Conservation (phyloP, 306 rosid genomes). For the Quercus engelmannii region DNA sequence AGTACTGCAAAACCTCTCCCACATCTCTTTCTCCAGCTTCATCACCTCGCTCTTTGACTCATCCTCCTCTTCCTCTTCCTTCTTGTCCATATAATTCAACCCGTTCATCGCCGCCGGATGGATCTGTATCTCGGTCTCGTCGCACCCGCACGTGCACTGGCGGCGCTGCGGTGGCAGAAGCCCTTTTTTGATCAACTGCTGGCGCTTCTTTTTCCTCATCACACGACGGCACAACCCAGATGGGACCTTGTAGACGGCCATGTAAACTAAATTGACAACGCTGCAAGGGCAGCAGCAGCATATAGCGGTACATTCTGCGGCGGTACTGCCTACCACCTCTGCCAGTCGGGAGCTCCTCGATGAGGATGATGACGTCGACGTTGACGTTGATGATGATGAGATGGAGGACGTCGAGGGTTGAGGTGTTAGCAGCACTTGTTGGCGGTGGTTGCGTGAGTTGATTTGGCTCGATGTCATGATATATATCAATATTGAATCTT, state of each 20-base stretch:
- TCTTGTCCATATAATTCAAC: neutral
- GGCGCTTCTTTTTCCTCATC: constrained; percentile 26
- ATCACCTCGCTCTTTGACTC: constrained; percentile 31
- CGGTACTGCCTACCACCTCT: constrained; percentile 68
- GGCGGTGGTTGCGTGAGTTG: constrained; percentile 29
- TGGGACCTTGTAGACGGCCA: constrained; percentile 75
- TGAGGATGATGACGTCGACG: neutral
- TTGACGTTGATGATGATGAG: neutral
- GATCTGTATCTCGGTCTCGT: constrained; percentile 34
- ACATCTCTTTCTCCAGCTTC: constrained; percentile 84
- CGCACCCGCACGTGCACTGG: constrained; percentile 24
- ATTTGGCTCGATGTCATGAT: constrained; percentile 31
- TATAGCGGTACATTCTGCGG: constrained; percentile 87
- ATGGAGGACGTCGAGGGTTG: constrained; percentile 3
- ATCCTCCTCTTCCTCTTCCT: neutral
- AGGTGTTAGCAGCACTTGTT: constrained; percentile 32
- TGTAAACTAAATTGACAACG: constrained; percentile 41
- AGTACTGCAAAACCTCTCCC: constrained; percentile 57
- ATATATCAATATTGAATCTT: too few species aligned
- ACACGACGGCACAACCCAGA: constrained; percentile 49
- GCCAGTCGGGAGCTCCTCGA: constrained; percentile 32
- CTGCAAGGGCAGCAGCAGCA: constrained; percentile 76
- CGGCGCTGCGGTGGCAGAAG: constrained; percentile 6
- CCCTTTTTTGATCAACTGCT: constrained; percentile 25
- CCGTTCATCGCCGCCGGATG: constrained; percentile 3